Base-by-base conservation (phyloP, 805 yeast species). In the Saccharomyces mikatae region DNA sequence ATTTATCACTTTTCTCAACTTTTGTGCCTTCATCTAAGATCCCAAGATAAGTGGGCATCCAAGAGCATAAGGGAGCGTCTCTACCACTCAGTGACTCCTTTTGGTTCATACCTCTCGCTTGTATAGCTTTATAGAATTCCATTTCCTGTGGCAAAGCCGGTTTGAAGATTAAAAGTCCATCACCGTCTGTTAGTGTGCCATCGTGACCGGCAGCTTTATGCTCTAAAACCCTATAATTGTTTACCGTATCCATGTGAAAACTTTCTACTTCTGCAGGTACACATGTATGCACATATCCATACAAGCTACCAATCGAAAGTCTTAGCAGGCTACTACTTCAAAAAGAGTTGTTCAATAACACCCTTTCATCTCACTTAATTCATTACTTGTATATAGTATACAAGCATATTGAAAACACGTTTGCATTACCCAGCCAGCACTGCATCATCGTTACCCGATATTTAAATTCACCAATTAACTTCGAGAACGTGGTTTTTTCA, bases 131-230 rank as follows among this genome's bases (percentile, higher is more conserved):
- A 65, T 94, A 92, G 69, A 94, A 94, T n/a, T 80, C 83, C 29
- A 86, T 69, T 69, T 92, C 99, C 59, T 80, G 82, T 27, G 69
- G 69, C 0, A 72, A 66, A 0, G 91, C 75, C 0, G 84, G 83
- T 68, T 94, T 92, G 54, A 88, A 80, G 60, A 91, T 86, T 14
- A 92, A 71, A 6, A 80, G 70, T 0, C 90, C 96, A 46, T 79
- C 80, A 6, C 68, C 77, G 58, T 82, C 82, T 10, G 80, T 79
- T 52, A 89, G 61, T 2, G 86, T 80, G 0, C 96, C 98, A 5
- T 77, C 87, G 64, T 92, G 99, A 5, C 99, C 99, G 0, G 97
- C 98, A 2, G 94, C 98, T 70, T 83, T 86, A 64, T 87, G 88
- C 53, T 67, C 58, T 50, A 69, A 54, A 29, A 47, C 53, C 50